Evolutionary conservation across 192 early-diverging fungal genomes (phyloP), one percentile per base, ranked within the genome.

Genomic region (Lobosporangium transversale): DNA sequence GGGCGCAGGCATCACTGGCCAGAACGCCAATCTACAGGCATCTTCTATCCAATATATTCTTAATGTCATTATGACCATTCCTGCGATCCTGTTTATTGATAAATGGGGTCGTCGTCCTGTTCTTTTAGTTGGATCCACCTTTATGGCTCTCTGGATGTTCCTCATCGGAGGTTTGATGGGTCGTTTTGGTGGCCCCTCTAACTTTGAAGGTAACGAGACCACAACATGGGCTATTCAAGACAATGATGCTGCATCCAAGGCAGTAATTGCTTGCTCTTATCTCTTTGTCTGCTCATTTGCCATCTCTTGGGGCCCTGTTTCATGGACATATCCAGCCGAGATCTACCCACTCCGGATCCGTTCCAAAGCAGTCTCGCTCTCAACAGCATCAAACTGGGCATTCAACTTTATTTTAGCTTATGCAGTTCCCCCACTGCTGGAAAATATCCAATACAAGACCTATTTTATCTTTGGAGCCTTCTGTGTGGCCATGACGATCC

Each of bases 381-480:
- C 92, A 10, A 97, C 94, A 23, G 89, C 93, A 9, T 88, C 94
- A 53, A 98, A 98, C 86, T 98, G 95, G 96, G 66, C 90, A 29
- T 94, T 90, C 73, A 96, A 95, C 85, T 90, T 88, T 80, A 30
- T 53, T 30, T 18, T 53, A 17, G 89, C 83, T 23, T 87, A 91
- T 53, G 78, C 89, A 47, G 87, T 88, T 6, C 94, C 94, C 2
- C 84, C 90, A 53, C 58, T 93, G 14, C 81, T 92, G 68, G 78
- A 92, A 45, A 64, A 66, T 52, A 85, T 89, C 53, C 86, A 87
- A 32, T 92, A 86, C 80, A 80, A 85, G 6, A 66, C 89, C 33
- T 91, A 90, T 71, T 69, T 89, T 62, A 82, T 95, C 54, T 97
- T 91, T 80, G 92, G 86, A 8, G 68, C 76, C 24, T 84, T 90